A percentile compares a stretch with the other conserved stretches of the same genome.
phyloP scores from a whole-genome alignment of 768 basidiomycete genomes.

The Lepiota venenata region DNA sequence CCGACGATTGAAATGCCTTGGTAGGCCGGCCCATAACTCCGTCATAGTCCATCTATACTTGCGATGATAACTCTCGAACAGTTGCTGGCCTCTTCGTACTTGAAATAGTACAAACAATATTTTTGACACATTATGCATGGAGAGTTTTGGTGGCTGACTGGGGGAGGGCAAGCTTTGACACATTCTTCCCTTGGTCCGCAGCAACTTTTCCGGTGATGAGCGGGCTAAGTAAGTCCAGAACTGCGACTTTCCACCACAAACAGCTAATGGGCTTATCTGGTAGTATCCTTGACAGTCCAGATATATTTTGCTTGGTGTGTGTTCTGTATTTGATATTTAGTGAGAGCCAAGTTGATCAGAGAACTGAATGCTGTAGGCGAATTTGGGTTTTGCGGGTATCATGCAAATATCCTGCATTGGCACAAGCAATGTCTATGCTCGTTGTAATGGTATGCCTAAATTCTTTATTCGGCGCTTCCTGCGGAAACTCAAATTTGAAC shows the following conservation, averaged over 20 bases:
- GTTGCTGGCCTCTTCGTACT: constrained; percentile 4
- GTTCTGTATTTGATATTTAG: not conserved
- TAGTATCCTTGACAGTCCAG: constrained; percentile 7
- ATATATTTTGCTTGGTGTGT: constrained; percentile 12
- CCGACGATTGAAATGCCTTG: constrained; percentile 2
- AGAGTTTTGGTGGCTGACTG: constrained; percentile 7
- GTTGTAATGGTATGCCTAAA: constrained; percentile 5
- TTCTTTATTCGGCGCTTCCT: not conserved
- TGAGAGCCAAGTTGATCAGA: not conserved
- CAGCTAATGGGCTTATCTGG: not conserved
- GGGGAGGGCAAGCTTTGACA: not conserved
- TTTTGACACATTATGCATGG: constrained; percentile 12
- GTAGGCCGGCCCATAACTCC: not conserved
- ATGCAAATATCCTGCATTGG: not conserved
- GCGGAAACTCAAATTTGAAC: not conserved
- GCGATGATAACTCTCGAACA: not conserved
- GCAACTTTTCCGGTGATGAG: constrained; percentile 8
- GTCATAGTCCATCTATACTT: not conserved
- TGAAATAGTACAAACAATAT: constrained; percentile 7
- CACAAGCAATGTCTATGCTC: not conserved
- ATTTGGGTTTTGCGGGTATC: constrained; percentile 8
- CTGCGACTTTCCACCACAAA: not conserved
- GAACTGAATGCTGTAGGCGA: constrained; percentile 1
- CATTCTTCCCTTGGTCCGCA: constrained; percentile 1
- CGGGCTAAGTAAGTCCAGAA: constrained; percentile 1